These are phyloP conservation scores for Tylopilus vinaceipallidus DNA, from an alignment of 768 basidiomycete genomes.

Conservation along the genomic window DNA sequence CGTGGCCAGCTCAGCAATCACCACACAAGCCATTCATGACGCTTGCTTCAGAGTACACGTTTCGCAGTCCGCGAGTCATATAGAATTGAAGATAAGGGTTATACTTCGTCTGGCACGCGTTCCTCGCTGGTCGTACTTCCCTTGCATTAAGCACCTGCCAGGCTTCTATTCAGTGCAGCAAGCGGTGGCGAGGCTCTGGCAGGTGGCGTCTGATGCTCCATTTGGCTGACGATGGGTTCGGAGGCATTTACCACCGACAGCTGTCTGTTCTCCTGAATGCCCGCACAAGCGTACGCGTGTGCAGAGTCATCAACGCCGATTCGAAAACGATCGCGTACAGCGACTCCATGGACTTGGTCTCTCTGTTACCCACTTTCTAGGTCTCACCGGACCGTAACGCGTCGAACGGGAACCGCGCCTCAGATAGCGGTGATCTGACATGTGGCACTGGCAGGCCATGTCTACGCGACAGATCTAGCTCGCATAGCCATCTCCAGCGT, in stretches of 20 bases:
- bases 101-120: not conserved
- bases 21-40: not conserved
- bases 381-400: too few species aligned
- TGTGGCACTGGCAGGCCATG: too few species aligned
- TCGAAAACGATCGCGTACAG: too few species aligned
- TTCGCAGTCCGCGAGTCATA: conserved; percentile 11
- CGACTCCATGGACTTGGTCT: not conserved
- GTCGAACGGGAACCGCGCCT: not conserved
- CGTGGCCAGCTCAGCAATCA: not conserved
- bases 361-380: not conserved
- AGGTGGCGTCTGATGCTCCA: not conserved
- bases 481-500: not conserved
- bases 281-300: not conserved
- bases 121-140: not conserved
- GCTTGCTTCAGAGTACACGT: not conserved
- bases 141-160: not conserved
- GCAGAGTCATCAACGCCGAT: too few species aligned
- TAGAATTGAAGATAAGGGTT: not conserved
- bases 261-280: too few species aligned
- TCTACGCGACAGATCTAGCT: too few species aligned
- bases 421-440: not conserved
- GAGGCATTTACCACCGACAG: too few species aligned
- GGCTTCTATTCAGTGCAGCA: not conserved
- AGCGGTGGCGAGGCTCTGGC: not conserved
- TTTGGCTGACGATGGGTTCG: not conserved